phyloP scores from a whole-genome alignment of 2,329 filamentous ascomycete genomes.

The Sarocladiaceae sp. region DNA sequence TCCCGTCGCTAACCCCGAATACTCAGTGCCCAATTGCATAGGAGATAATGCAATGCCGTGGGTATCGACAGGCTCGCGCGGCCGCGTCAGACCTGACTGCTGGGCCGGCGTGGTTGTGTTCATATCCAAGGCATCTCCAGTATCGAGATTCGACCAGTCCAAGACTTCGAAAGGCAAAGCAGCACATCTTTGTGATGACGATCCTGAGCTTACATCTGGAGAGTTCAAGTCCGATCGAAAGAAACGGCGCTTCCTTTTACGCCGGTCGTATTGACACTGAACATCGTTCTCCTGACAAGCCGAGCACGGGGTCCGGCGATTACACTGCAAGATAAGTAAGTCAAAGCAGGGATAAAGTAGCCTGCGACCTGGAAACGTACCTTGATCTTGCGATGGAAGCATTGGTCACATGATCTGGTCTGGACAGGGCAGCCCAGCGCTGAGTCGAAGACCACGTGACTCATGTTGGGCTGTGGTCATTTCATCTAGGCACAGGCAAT shows the following conservation, averaged over 20 bases:
- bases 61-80: neutral
- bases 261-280: neutral
- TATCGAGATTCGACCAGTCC: neutral
- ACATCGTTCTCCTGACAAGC: neutral
- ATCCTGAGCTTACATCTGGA: too few relatives aligned
- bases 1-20: neutral
- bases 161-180: too few relatives aligned
- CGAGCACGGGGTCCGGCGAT: neutral
- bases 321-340: neutral
- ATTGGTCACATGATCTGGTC: slow-evolving; percentile 2
- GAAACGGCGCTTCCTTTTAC: neutral
- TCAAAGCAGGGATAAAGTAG: too few relatives aligned
- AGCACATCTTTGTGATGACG: too few relatives aligned
- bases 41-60: neutral
- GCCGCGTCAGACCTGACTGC: too few relatives aligned
- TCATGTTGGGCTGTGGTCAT: neutral
- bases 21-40: neutral
- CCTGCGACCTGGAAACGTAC: too few relatives aligned
- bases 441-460: slow-evolving; percentile 6
- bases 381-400: slow-evolving; percentile 4
- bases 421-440: neutral
- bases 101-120: too few relatives aligned
- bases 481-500: neutral
- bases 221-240: neutral
- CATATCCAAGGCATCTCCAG: neutral